Evolutionary conservation across 768 basidiomycete species (phyloP).

Genomic region (Boletellus ananas): DNA sequence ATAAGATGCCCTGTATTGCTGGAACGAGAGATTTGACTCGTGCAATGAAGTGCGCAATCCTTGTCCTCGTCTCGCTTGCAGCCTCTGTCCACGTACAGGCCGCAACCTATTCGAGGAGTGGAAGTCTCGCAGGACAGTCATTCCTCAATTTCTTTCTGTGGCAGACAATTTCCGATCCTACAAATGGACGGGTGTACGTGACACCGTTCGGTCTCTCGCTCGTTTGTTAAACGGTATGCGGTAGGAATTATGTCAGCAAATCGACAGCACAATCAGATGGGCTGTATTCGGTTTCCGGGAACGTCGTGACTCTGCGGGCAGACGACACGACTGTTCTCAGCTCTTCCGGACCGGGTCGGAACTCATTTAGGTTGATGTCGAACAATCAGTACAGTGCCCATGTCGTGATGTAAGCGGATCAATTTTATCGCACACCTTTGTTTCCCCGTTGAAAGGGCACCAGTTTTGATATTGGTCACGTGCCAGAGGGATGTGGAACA

Average conservation of each 20-base stretch:
- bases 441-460: not conserved
- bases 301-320: constrained; percentile 32
- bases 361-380: constrained; percentile 35
- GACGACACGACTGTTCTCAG: constrained; percentile 32
- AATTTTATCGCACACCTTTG: not conserved
- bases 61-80: constrained; percentile 8
- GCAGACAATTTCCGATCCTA: constrained; percentile 33
- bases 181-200: constrained; percentile 33
- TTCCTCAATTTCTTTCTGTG: constrained; percentile 39
- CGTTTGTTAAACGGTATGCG: not conserved
- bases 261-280: constrained; percentile 50
- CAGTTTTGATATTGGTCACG: constrained; percentile 35
- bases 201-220: not conserved
- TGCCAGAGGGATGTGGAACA: constrained; percentile 39
- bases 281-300: constrained; percentile 51
- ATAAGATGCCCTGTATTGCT: constrained; percentile 7
- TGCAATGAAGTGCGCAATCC: constrained; percentile 2
- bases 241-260: constrained; percentile 43
- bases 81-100: constrained; percentile 22
- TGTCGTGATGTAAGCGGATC: constrained; percentile 29
- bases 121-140: constrained; percentile 45
- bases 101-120: constrained; percentile 43
- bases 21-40: not conserved
- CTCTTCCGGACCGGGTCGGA: constrained; percentile 31
- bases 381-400: constrained; percentile 30